Evolutionary conservation across 352 stramenopile genomes (phyloP).

Genomic region (Globisporangium perplexum): DNA sequence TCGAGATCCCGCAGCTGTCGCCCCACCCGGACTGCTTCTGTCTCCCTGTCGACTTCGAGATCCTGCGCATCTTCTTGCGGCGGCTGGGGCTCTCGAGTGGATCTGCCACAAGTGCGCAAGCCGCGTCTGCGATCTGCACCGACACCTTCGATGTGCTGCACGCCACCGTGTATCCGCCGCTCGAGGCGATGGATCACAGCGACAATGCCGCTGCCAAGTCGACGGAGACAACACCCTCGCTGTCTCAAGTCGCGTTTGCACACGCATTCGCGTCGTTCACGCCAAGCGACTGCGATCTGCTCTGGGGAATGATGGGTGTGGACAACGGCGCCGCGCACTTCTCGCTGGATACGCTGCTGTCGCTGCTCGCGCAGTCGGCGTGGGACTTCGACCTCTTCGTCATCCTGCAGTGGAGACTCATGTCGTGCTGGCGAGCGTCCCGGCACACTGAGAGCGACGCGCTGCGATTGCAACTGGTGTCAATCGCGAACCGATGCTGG

Average conservation of each 20-base stretch:
- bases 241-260: constrained; percentile 22
- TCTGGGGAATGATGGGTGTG: constrained; percentile 69
- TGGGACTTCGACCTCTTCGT: constrained; percentile 78
- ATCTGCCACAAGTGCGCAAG: constrained; percentile 4
- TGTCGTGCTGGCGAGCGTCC: constrained; percentile 22
- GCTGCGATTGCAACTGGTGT: constrained; percentile 16
- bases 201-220: neutral
- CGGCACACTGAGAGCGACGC: neutral
- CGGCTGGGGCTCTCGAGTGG: constrained; percentile 5
- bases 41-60: constrained; percentile 70
- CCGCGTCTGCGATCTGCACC: constrained; percentile 33
- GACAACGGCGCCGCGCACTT: constrained; percentile 43
- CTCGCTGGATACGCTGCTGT: constrained; percentile 35
- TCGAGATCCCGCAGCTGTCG: constrained; percentile 70
- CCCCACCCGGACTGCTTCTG: constrained; percentile 81
- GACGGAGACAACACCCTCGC: neutral
- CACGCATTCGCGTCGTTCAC: constrained; percentile 46
- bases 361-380: constrained; percentile 49
- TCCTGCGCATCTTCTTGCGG: constrained; percentile 43
- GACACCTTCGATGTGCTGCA: constrained; percentile 79
- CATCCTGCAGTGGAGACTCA: constrained; percentile 54
- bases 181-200: no score
- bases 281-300: constrained; percentile 66
- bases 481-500: constrained; percentile 32
- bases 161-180: neutral